phyloP scores from a whole-genome alignment of 495 filamentous ascomycete species.

The Tricharina praecox region DNA sequence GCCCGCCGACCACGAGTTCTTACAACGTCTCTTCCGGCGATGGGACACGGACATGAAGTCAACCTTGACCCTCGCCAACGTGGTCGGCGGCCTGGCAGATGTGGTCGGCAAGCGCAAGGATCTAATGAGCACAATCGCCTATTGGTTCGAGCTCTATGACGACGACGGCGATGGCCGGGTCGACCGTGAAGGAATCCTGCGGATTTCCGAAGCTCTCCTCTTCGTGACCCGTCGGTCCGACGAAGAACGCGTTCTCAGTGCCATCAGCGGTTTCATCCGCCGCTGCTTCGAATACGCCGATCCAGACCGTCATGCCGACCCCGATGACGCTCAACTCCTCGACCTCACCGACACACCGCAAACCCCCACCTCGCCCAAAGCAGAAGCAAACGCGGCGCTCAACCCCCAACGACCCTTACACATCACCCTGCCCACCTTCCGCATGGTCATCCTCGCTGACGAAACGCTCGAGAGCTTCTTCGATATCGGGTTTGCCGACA shows the following conservation, averaged over 20 bases:
- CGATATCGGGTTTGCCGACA: constrained; percentile 58
- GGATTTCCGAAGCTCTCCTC: constrained; percentile 83
- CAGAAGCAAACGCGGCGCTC: constrained; percentile 61
- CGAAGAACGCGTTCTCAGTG: constrained; percentile 68
- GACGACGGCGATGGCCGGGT: constrained; percentile 81
- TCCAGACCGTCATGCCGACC: constrained; percentile 52
- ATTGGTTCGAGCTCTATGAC: constrained; percentile 95
- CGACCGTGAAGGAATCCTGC: constrained; percentile 88
- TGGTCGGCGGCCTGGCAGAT: constrained; percentile 73
- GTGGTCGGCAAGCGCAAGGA: constrained; percentile 73
- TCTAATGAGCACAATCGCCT: constrained; percentile 92
- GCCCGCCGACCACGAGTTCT: constrained; percentile 89
- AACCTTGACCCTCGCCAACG: constrained; percentile 70
- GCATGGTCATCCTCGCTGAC: constrained; percentile 94
- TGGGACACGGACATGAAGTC: constrained; percentile 68
- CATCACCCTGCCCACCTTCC: constrained; percentile 94
- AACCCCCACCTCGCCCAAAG: constrained; percentile 12
- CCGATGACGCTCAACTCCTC: constrained; percentile 49
- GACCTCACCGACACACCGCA: constrained; percentile 32
- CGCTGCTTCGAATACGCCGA: constrained; percentile 97
- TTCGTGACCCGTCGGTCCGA: constrained; percentile 60
- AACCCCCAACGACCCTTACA: constrained; percentile 83
- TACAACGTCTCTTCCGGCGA: constrained; percentile 68
- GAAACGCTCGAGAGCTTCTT: constrained; percentile 93
- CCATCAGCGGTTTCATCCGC: constrained; percentile 85